Percentiles rank a stretch among this genome's conserved stretches.
phyloP scores from a whole-genome alignment of 2,329 filamentous ascomycete genomes.

The Fusarium multiceps region DNA sequence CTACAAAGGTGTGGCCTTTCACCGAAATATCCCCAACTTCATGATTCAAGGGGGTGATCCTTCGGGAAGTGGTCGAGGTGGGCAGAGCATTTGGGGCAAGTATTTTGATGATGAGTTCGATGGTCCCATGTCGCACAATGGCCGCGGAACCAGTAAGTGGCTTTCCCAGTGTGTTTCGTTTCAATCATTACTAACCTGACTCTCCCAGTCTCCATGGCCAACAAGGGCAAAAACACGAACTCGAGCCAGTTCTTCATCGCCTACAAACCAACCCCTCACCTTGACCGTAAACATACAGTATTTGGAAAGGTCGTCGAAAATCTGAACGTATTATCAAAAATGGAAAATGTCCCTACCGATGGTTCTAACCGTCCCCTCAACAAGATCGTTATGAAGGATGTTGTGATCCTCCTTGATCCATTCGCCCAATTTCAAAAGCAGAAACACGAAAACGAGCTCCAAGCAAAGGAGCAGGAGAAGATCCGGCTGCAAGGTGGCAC shows the following conservation, averaged over 20 bases:
- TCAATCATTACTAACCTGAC: conserved; percentile 8
- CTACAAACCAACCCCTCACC: conserved; percentile 84
- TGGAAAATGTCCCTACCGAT: conserved; percentile 83
- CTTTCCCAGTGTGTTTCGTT: not conserved
- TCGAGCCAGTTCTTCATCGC: conserved; percentile 95
- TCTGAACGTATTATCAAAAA: conserved; percentile 73
- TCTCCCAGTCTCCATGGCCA: conserved; percentile 80
- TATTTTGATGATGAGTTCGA: conserved; percentile 95
- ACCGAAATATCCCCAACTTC: conserved; percentile 93
- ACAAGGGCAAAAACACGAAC: conserved; percentile 98
- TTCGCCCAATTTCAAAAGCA: conserved; percentile 93
- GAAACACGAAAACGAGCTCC: conserved; percentile 71
- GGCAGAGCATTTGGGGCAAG: conserved; percentile 91
- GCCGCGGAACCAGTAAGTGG: conserved; percentile 70
- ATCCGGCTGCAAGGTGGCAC: conserved; percentile 74
- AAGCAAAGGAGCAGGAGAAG: conserved; percentile 69
- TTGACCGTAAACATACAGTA: conserved; percentile 97
- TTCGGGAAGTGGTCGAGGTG: conserved; percentile 90
- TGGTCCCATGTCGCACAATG: conserved; percentile 84
- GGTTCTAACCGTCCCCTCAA: conserved; percentile 79
- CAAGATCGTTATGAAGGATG: conserved; percentile 83
- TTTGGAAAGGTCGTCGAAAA: conserved; percentile 89
- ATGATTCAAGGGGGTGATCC: conserved; percentile 99
- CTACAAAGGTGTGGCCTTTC: conserved; percentile 85
- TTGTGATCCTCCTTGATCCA: conserved; percentile 90